Evolutionary conservation across 2,329 filamentous ascomycete species (phyloP).

Genomic region (Periconia macrospinosa): DNA sequence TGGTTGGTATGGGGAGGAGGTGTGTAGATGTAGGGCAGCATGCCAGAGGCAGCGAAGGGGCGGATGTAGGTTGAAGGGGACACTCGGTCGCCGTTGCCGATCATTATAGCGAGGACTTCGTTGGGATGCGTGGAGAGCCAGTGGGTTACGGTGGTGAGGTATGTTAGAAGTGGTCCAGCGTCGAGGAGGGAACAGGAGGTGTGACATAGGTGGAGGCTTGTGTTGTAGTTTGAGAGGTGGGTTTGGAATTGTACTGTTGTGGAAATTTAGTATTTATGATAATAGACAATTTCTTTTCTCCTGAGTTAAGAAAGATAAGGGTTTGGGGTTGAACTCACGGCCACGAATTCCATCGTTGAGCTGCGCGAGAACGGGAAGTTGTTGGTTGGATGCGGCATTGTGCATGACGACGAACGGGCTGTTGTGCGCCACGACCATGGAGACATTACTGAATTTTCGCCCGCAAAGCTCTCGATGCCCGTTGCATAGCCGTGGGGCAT

Average conservation of each 20-base stretch:
- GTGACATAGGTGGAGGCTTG: conserved; percentile 73
- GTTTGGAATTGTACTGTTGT: conserved; percentile 61
- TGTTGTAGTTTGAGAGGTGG: conserved; percentile 55
- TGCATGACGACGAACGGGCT: conserved; percentile 33
- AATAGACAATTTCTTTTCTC: background rate
- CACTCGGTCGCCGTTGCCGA: conserved; percentile 79
- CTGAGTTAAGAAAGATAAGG: background rate
- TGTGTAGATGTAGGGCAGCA: conserved; percentile 72
- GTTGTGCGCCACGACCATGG: conserved; percentile 42
- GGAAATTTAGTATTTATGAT: background rate
- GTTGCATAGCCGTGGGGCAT: conserved; percentile 31
- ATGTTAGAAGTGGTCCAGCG: conserved; percentile 74
- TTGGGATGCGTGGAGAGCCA: conserved; percentile 81
- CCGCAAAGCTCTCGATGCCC: conserved; percentile 38
- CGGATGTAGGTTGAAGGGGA: conserved; percentile 64
- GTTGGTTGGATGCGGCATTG: conserved; percentile 40
- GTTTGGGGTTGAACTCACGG: conserved; percentile 19
- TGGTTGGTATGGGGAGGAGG: conserved; percentile 69
- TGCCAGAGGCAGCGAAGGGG: conserved; percentile 71
- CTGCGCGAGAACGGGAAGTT: conserved; percentile 28
- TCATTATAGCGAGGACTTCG: conserved; percentile 83
- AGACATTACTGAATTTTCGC: conserved; percentile 37
- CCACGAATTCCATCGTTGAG: conserved; percentile 41
- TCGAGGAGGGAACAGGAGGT: conserved; percentile 81
- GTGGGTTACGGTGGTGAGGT: conserved; percentile 66